Conservation (phyloP, 2,329 filamentous ascomycete species). For the Fusarium burgessii region DNA sequence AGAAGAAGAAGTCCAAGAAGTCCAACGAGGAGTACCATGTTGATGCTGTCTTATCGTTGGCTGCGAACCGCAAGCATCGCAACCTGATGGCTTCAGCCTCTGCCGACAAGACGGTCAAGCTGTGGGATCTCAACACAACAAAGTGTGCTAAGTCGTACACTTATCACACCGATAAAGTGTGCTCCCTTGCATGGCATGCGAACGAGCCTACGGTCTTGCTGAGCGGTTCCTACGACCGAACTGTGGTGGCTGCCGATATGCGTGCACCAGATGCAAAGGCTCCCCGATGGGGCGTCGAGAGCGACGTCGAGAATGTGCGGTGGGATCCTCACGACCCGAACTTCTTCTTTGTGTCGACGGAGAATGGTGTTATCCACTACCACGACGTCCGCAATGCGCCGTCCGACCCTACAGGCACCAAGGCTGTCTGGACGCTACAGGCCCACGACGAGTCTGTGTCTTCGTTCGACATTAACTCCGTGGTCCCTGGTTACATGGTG, state of each 20-base stretch:
- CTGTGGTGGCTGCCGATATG: conserved; percentile 96
- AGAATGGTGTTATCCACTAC: conserved; percentile 91
- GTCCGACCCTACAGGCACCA: conserved; percentile 77
- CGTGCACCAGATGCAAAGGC: conserved; percentile 85
- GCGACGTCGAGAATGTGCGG: conserved; percentile 90
- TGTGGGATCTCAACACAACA: conserved; percentile 94
- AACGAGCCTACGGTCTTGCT: conserved; percentile 88
- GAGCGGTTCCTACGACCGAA: conserved; percentile 95
- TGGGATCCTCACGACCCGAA: conserved; percentile 96
- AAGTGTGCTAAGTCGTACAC: conserved; percentile 96
- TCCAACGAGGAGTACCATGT: conserved; percentile 93
- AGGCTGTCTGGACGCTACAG: conserved; percentile 93
- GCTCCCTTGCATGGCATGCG: conserved; percentile 93
- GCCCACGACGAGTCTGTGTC: conserved; percentile 94
- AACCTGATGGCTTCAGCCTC: conserved; percentile 96
- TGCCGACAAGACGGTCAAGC: conserved; percentile 95
- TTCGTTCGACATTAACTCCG: conserved; percentile 90
- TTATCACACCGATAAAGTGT: conserved; percentile 98
- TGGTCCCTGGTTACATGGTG: conserved; percentile 91
- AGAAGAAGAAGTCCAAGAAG: conserved; percentile 90
- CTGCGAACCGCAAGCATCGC: conserved; percentile 91
- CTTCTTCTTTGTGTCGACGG: conserved; percentile 95
- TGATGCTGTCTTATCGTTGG: conserved; percentile 89
- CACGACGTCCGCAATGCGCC: conserved; percentile 87
- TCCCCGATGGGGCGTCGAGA: conserved; percentile 92